A percentile compares a stretch with the other conserved stretches of the same genome.
These are phyloP conservation scores for Suhomyces xylopsoci DNA, from an alignment of 805 yeast species.

Conservation along the genomic window DNA sequence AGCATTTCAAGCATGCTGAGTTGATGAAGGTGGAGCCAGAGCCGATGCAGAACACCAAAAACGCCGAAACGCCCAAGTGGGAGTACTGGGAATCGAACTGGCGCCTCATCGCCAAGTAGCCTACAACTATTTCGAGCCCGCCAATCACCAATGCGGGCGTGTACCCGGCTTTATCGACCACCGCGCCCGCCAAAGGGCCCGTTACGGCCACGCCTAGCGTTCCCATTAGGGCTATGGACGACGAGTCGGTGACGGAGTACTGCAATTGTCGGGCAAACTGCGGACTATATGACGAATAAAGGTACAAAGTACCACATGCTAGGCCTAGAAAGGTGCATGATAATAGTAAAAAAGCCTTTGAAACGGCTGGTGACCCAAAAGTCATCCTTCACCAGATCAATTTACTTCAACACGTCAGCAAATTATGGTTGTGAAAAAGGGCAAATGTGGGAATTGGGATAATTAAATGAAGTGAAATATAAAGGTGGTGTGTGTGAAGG, in stretches of 20 bases:
- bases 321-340: conserved; percentile 42
- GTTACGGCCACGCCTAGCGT: conserved; percentile 59
- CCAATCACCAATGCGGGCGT: conserved; percentile 51
- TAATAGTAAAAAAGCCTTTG: conserved; percentile 19
- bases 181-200: conserved; percentile 66
- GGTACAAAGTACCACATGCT: conserved; percentile 70
- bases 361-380: conserved; percentile 14
- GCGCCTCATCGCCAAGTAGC: conserved; percentile 53
- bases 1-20: conserved; percentile 66
- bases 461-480: too few species aligned
- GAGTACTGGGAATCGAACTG: conserved; percentile 46
- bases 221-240: conserved; percentile 65
- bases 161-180: conserved; percentile 65
- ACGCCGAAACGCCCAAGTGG: conserved; percentile 40
- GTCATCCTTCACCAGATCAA: background rate
- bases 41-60: conserved; percentile 57
- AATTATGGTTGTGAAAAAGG: too few species aligned
- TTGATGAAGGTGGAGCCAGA: conserved; percentile 65
- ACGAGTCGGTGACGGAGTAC: conserved; percentile 60
- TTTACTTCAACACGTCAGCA: too few species aligned
- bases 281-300: conserved; percentile 76
- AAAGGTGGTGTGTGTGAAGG: too few species aligned
- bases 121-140: conserved; percentile 45
- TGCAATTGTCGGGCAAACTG: conserved; percentile 60
- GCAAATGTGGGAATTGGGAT: too few species aligned